These are phyloP conservation scores for Kondoa malvinella DNA, from an alignment of 768 basidiomycete species.

Conservation along the genomic window DNA sequence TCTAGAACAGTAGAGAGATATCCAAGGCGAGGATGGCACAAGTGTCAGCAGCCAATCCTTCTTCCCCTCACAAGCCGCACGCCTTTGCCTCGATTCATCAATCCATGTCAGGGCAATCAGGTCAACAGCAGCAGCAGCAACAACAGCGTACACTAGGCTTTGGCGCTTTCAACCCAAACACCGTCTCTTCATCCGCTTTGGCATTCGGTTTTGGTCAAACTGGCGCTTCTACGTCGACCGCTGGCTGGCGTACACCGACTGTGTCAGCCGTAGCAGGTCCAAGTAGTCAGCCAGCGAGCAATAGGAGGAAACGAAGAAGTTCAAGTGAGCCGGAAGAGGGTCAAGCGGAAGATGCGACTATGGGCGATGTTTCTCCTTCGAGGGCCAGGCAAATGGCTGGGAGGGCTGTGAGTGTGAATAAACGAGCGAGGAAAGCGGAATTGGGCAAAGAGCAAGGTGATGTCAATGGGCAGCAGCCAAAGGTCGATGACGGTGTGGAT, in stretches of 20 bases:
- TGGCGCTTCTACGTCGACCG: no score
- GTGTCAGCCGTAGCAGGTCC: background rate
- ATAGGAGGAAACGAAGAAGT: background rate
- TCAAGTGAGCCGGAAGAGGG: background rate
- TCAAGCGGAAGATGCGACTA: background rate
- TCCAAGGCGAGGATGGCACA: no score
- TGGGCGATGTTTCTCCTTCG: no score
- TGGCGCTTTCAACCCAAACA: background rate
- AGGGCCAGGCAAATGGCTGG: no score
- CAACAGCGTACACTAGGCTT: background rate
- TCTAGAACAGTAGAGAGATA: no score
- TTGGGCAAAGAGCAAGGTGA: background rate
- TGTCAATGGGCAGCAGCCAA: background rate
- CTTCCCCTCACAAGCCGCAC: background rate
- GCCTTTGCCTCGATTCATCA: background rate
- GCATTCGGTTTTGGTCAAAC: background rate
- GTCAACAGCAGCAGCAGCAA: no score
- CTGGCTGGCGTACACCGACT: background rate
- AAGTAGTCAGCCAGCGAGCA: background rate
- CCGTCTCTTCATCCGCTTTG: background rate
- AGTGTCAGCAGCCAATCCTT: background rate
- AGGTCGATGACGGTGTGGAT: constrained; percentile 14
- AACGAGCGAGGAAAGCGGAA: background rate
- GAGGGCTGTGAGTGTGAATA: background rate
- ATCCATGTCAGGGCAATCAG: background rate